Percentiles rank a stretch among this genome's conserved stretches.
Evolutionary conservation across 139 green algal genomes (phyloP).

Genomic region (Mychonastes homosphaera): DNA sequence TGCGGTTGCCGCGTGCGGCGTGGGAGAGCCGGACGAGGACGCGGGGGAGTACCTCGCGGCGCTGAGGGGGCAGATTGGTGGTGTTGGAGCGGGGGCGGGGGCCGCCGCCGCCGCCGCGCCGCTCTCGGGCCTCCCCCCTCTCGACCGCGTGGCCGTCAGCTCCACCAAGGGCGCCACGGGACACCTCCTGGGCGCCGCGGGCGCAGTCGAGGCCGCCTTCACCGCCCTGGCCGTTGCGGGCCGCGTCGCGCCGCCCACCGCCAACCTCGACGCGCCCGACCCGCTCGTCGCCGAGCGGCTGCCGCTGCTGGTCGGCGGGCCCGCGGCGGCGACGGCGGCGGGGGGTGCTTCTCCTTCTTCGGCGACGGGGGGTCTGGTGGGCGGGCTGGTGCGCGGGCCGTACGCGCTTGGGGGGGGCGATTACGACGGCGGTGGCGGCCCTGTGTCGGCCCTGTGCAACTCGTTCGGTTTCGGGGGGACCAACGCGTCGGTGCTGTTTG

Average conservation of each 20-base stretch:
- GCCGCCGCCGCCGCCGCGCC: too few relatives aligned
- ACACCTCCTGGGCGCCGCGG: constrained; percentile 88
- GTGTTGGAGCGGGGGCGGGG: too few relatives aligned
- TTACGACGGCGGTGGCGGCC: too few relatives aligned
- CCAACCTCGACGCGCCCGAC: constrained; percentile 63
- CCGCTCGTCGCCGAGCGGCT: constrained; percentile 30
- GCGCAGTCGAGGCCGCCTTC: constrained; percentile 70
- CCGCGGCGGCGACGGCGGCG: constrained; percentile 5
- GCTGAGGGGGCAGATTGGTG: background rate
- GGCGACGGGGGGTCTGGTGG: too few relatives aligned
- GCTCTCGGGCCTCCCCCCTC: background rate
- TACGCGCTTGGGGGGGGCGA: too few relatives aligned
- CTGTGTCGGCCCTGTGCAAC: constrained; percentile 68
- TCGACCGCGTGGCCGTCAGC: constrained; percentile 43
- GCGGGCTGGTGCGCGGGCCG: too few relatives aligned
- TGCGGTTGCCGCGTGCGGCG: background rate
- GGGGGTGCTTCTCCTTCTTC: too few relatives aligned
- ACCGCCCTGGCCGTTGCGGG: constrained; percentile 57
- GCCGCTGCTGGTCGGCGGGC: constrained; percentile 25
- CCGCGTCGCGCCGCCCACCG: constrained; percentile 53
- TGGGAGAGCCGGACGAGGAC: background rate
- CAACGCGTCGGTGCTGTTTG: constrained; percentile 74
- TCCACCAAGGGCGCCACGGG: constrained; percentile 83
- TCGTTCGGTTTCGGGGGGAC: constrained; percentile 94
- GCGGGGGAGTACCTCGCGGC: too few relatives aligned